Evolutionary conservation across 768 basidiomycete genomes (phyloP).

Genomic region (Tremella mesenterica): DNA sequence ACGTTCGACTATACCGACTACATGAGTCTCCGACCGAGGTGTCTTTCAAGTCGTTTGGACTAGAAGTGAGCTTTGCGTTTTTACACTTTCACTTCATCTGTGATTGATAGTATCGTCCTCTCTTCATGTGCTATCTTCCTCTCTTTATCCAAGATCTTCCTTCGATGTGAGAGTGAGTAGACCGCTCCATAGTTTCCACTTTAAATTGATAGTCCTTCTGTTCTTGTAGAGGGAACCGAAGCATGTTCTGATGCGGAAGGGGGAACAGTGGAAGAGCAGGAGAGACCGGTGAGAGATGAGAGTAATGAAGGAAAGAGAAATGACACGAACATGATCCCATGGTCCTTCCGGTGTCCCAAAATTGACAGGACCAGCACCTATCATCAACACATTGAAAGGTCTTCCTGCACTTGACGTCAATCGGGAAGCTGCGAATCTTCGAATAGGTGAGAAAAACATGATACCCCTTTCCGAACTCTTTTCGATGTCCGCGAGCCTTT

Average conservation of each 20-base stretch:
- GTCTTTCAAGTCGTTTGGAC: constrained; percentile 43
- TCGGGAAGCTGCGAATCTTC: not conserved
- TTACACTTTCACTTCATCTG: too few species aligned
- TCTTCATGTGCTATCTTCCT: too few species aligned
- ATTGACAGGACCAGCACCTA: constrained; percentile 29
- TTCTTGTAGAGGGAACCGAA: too few species aligned
- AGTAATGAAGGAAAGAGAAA: not conserved
- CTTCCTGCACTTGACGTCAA: not conserved
- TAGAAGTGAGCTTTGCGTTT: too few species aligned
- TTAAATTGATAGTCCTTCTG: too few species aligned
- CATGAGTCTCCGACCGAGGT: constrained; percentile 86
- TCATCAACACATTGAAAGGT: constrained; percentile 25
- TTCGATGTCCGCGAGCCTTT: not conserved
- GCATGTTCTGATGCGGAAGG: too few species aligned
- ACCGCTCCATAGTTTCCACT: too few species aligned
- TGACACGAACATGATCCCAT: constrained; percentile 20
- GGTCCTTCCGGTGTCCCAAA: constrained; percentile 30
- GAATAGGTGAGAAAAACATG: not conserved
- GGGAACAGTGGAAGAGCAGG: not conserved
- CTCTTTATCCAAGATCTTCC: too few species aligned
- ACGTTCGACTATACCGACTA: constrained; percentile 87
- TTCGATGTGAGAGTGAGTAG: too few species aligned
- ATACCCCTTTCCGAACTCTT: not conserved
- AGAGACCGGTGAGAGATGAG: not conserved
- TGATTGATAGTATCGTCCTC: too few species aligned